phyloP scores from a whole-genome alignment of 169 alveolate species.

The Babesia ovata region DNA sequence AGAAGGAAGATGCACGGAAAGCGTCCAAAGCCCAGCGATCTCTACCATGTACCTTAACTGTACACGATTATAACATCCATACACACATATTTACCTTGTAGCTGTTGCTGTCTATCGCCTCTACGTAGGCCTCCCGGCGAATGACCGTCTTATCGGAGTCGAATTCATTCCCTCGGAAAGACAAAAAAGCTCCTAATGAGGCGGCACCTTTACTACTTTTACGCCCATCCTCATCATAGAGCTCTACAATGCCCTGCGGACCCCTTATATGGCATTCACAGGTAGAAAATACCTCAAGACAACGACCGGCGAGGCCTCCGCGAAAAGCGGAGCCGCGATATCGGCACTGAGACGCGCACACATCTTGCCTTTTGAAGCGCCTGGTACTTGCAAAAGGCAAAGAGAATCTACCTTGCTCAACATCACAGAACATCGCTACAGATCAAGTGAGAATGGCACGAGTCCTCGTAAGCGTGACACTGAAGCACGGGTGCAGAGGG shows the following conservation, averaged over 20 bases:
- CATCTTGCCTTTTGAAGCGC: background rate
- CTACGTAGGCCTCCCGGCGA: constrained; percentile 25
- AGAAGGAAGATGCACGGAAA: constrained; percentile 10
- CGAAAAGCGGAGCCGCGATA: constrained; percentile 60
- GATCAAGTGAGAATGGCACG: background rate
- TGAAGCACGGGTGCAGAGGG: background rate
- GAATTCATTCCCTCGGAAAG: constrained; percentile 6
- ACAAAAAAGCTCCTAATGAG: constrained; percentile 16
- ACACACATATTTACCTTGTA: constrained; percentile 20
- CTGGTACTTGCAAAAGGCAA: background rate
- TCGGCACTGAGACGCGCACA: constrained; percentile 46
- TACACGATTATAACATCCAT: background rate
- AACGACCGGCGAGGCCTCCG: constrained; percentile 60
- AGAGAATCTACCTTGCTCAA: background rate
- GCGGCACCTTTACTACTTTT: background rate
- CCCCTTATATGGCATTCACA: background rate
- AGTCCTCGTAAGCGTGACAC: background rate
- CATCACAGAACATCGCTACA: constrained; percentile 6
- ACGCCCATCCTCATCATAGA: constrained; percentile 42
- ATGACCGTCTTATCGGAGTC: background rate
- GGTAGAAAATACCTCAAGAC: constrained; percentile 34
- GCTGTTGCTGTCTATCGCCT: background rate
- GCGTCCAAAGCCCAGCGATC: constrained; percentile 48
- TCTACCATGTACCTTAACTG: constrained; percentile 53
- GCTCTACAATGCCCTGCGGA: constrained; percentile 58